These are phyloP conservation scores for bread wheat (Triticum aestivum) DNA, from an alignment of 176 grass and related monocot genomes.

Conservation along the genomic window DNA sequence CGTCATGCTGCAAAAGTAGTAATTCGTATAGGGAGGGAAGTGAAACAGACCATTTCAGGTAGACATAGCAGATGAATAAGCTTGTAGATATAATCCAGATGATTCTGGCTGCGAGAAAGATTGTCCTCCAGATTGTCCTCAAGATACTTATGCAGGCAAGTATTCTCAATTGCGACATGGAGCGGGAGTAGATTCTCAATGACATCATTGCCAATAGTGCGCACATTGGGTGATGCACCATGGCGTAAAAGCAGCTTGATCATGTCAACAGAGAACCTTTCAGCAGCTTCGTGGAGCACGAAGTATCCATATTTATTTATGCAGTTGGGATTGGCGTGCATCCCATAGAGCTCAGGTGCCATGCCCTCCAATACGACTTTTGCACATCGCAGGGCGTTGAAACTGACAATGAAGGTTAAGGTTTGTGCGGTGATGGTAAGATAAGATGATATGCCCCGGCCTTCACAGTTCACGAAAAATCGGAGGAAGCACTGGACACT, in stretches of 20 bases:
- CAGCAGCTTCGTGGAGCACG: slow-evolving; percentile 25
- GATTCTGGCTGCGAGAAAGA: slow-evolving; percentile 2
- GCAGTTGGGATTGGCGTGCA: slow-evolving; percentile 24
- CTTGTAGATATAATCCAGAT: slow-evolving; percentile 15
- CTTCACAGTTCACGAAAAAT: neutral
- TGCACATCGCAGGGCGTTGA: neutral
- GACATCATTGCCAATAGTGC: neutral
- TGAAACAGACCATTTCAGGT: slow-evolving; percentile 29
- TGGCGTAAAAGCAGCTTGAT: slow-evolving; percentile 28
- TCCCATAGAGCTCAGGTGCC: neutral
- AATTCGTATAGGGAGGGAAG: neutral
- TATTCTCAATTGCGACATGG: slow-evolving; percentile 29
- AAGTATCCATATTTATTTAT: slow-evolving; percentile 22
- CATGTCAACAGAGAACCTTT: slow-evolving; percentile 30
- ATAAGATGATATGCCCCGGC: neutral
- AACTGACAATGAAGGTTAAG: neutral
- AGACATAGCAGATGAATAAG: slow-evolving; percentile 29
- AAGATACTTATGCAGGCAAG: slow-evolving; percentile 36
- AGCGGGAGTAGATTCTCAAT: slow-evolving; percentile 28
- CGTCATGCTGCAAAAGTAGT: neutral
- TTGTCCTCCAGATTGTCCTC: slow-evolving; percentile 12
- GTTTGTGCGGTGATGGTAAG: neutral
- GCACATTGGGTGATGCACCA: slow-evolving; percentile 17
- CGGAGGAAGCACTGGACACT: neutral
- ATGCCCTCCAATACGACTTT: neutral